These are phyloP conservation scores for Iodosphaeria phyllophila DNA, from an alignment of 2,329 filamentous ascomycete genomes.

Conservation along the genomic window DNA sequence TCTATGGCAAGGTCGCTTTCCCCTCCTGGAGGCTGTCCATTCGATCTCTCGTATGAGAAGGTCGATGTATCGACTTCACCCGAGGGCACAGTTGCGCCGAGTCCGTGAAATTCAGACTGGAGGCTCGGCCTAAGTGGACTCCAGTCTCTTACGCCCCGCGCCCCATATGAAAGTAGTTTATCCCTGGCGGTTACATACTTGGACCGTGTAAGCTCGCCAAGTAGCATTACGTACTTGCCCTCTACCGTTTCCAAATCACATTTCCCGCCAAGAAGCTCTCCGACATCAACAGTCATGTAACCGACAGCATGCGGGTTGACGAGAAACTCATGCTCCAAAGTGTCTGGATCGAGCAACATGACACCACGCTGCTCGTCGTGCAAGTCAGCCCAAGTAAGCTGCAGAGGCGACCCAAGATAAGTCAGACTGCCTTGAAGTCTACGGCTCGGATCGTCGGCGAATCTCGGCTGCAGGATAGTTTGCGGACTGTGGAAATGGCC, in stretches of 20 bases:
- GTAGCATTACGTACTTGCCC: slow-evolving; percentile 14
- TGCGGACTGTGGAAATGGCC: slow-evolving; percentile 16
- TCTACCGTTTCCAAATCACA: slow-evolving; percentile 5
- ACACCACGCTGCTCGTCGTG: slow-evolving; percentile 11
- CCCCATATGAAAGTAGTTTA: slow-evolving; percentile 10
- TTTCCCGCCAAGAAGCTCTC: slow-evolving; percentile 7
- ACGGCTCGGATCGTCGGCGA: slow-evolving; percentile 1
- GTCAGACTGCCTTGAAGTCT: slow-evolving; percentile 11
- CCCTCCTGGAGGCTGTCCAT: no score
- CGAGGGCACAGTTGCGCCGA: slow-evolving; percentile 7
- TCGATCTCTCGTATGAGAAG: no score
- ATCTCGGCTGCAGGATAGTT: slow-evolving; percentile 9
- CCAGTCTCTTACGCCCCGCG: slow-evolving; percentile 11
- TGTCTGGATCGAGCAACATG: slow-evolving; percentile 12
- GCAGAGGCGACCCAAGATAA: slow-evolving; percentile 14
- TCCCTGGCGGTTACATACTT: slow-evolving; percentile 12
- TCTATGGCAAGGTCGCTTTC: no score
- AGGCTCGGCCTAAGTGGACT: slow-evolving; percentile 5
- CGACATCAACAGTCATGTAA: slow-evolving; percentile 8
- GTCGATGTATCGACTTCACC: slow-evolving; percentile 5
- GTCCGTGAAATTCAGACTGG: slow-evolving; percentile 1
- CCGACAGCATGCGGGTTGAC: slow-evolving; percentile 11
- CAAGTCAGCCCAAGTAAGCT: slow-evolving; percentile 15
- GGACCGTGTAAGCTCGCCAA: slow-evolving; percentile 9
- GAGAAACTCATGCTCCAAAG: slow-evolving; percentile 10